Percentiles rank a stretch among this genome's conserved stretches.
Evolutionary conservation across 106 monocot genomes (phyloP).

Genomic region (Dendrobium huoshanense): DNA sequence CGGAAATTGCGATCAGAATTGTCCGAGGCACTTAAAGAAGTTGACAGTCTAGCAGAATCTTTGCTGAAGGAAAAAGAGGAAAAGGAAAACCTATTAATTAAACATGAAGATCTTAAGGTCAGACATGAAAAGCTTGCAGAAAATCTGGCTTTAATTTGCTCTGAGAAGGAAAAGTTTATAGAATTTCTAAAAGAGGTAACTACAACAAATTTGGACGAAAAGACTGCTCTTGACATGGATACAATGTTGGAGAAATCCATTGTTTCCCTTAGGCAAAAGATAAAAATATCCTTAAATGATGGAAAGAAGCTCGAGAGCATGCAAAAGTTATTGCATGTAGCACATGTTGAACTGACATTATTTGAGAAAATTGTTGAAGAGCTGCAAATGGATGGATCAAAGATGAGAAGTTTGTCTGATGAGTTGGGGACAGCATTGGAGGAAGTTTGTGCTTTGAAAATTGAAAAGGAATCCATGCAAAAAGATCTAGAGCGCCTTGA

Average conservation of each 20-base stretch:
- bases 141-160: conserved; percentile 33
- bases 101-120: conserved; percentile 34
- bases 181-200: conserved; percentile 32
- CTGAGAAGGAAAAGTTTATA: conserved; percentile 41
- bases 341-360: conserved; percentile 39
- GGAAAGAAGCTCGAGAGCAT: conserved; percentile 39
- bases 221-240: conserved; percentile 21
- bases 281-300: conserved; percentile 20
- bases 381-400: conserved; percentile 35
- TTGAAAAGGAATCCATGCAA: conserved; percentile 55
- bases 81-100: conserved; percentile 22
- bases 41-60: conserved; percentile 23
- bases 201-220: conserved; percentile 37
- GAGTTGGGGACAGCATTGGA: conserved; percentile 29
- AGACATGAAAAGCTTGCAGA: conserved; percentile 26
- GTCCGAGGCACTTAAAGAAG: conserved; percentile 34
- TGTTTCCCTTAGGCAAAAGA: conserved; percentile 29
- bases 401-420: conserved; percentile 30
- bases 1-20: conserved; percentile 25
- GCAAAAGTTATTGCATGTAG: conserved; percentile 48
- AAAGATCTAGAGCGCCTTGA: conserved; percentile 66
- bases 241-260: conserved; percentile 38
- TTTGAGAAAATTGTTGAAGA: conserved; percentile 61
- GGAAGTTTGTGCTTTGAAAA: conserved; percentile 39
- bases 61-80: conserved; percentile 28